A percentile compares a stretch with the other conserved stretches of the same genome.
Conservation (phyloP, 169 alveolate genomes). For the Pseudocohnilembus persalinus region DNA sequence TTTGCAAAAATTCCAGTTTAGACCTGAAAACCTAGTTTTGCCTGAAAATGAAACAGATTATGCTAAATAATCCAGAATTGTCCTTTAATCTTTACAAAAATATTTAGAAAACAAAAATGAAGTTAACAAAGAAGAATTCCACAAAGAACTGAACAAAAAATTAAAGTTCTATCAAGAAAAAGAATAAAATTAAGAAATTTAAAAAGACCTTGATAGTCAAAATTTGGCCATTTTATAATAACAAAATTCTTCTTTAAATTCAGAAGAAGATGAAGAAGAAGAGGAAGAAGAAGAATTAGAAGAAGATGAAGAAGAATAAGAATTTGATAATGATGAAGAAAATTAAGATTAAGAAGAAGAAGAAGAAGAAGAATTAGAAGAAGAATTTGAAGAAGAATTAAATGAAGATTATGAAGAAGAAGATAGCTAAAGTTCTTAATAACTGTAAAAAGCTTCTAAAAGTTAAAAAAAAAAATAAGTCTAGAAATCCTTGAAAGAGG, state of each 20-base stretch:
- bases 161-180: background rate
- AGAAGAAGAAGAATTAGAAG: conserved; percentile 12
- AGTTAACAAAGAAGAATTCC: no score
- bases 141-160: background rate
- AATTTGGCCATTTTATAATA: background rate
- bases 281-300: background rate
- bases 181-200: background rate
- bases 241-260: background rate
- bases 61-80: no score
- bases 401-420: background rate
- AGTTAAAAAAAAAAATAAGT: background rate
- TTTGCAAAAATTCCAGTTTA: background rate
- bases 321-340: background rate
- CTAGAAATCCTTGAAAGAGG: background rate
- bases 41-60: no score
- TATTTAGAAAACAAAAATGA: no score
- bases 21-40: background rate
- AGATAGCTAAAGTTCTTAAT: no score
- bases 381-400: background rate
- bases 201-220: background rate
- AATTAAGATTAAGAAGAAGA: background rate
- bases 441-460: background rate
- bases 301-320: background rate
- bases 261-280: conserved; percentile 4
- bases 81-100: no score